Evolutionary conservation across 495 filamentous ascomycete genomes (phyloP), one percentile per base, ranked within the genome.

Genomic region (Xylaria castorea): DNA sequence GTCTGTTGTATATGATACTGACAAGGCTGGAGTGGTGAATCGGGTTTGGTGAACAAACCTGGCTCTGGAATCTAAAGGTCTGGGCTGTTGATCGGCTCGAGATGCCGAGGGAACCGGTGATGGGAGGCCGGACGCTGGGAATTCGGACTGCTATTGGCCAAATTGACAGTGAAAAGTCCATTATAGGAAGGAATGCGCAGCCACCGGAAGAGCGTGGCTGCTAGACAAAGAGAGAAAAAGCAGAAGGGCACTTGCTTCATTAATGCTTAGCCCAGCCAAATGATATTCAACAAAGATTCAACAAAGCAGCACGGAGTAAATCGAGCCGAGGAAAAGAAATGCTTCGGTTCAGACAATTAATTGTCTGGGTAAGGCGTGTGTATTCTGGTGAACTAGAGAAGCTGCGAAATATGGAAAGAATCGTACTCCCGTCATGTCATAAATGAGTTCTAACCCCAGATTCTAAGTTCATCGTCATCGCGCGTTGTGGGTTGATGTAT

Each of bases 141-240:
- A 44, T 18, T 3, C 12, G 9, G 22, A 32, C 4, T 63, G n/a
- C 30, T 14, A 66, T 72, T 72, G 63, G 63, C 20, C 62, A 25
- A 44, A 2, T 2, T 6, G 11, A 20, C 51, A 11, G 34, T 61
- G 42, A 40, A 66, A 38, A 36, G 62, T 27, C 27, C 38, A 44
- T 57, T 51, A n/a, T 48, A 44, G 32, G 58, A 38, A 61, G 70
- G 70, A 72, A 72, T 67, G 70, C 30, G 11, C 7, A 34, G 40
- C 48, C 36, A 66, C 20, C 53, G 5, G 65, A n/a, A 6, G 30
- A 51, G 34, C 14, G 70, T 51, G 51, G 25, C 63, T 72, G 46
- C 70, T 51, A 51, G 48, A 58, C 61, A 70, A 66, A 53, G 46
- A 58, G 34, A 27, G 22, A 30, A 53, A 27, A 60, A 30, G 63